A percentile compares a stretch with the other conserved stretches of the same genome.
Conservation (phyloP, 2,329 filamentous ascomycete species). For the Curvularia verruculosa region DNA sequence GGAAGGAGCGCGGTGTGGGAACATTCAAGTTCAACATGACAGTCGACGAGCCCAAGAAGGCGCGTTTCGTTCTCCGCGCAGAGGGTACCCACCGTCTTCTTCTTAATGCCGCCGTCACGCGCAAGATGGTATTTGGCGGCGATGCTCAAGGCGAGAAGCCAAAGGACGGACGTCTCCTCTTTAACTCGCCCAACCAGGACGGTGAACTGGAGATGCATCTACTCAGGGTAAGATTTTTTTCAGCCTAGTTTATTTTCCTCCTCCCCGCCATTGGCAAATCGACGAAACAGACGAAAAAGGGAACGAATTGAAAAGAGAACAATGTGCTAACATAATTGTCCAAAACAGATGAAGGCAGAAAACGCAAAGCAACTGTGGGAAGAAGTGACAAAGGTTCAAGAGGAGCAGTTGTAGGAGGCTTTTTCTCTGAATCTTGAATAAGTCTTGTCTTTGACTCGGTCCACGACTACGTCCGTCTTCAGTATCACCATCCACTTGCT, state of each 20-base stretch:
- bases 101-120: conserved; percentile 81
- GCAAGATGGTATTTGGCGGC: conserved; percentile 79
- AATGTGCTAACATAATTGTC: background rate
- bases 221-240: conserved; percentile 57
- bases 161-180: conserved; percentile 70
- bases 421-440: conserved; percentile 10
- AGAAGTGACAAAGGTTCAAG: conserved; percentile 30
- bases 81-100: conserved; percentile 87
- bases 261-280: background rate
- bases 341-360: conserved; percentile 28
- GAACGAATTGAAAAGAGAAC: too few relatives aligned
- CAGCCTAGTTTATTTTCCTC: too few relatives aligned
- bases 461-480: background rate
- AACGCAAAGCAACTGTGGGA: conserved; percentile 35
- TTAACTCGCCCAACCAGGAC: conserved; percentile 62
- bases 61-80: conserved; percentile 86
- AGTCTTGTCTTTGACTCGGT: background rate
- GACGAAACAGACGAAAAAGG: too few relatives aligned
- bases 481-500: background rate
- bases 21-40: conserved; percentile 77
- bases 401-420: conserved; percentile 30
- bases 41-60: conserved; percentile 51
- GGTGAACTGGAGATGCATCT: conserved; percentile 61
- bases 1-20: conserved; percentile 89
- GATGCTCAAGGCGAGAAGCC: conserved; percentile 67